Conservation (phyloP, 2,329 filamentous ascomycete genomes). For the Cadophora luteo-olivacea region DNA sequence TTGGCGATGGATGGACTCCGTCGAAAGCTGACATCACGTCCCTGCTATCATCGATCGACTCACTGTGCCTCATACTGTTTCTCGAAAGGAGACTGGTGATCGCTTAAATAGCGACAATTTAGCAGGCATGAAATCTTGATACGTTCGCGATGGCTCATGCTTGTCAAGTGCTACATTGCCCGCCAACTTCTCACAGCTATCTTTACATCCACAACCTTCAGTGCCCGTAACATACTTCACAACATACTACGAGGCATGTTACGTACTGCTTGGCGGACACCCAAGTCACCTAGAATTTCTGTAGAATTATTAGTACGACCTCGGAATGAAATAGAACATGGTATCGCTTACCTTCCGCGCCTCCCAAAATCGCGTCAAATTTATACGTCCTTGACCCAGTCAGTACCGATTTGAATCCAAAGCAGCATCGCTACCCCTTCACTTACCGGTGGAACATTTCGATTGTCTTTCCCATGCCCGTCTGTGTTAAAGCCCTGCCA, state of each 20-base stretch:
- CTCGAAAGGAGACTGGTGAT: too few relatives aligned
- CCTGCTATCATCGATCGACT: neutral
- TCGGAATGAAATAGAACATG: neutral
- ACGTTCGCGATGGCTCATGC: too few relatives aligned
- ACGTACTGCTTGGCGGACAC: constrained; percentile 83
- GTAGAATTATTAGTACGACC: constrained; percentile 18
- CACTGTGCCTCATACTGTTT: too few relatives aligned
- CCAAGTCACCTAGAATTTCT: constrained; percentile 81
- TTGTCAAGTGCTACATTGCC: neutral
- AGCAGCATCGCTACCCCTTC: neutral
- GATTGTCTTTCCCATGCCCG: constrained; percentile 81
- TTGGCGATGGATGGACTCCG: neutral
- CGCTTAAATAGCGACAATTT: neutral
- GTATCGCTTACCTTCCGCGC: constrained; percentile 62
- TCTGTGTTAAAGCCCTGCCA: constrained; percentile 79
- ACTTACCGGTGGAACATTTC: constrained; percentile 76
- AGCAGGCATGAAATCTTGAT: neutral
- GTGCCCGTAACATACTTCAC: constrained; percentile 49
- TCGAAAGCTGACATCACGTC: neutral
- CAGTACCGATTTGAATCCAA: neutral
- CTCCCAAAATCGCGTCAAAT: constrained; percentile 79
- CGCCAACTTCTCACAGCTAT: neutral
- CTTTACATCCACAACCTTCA: neutral
- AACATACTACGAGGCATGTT: constrained; percentile 85
- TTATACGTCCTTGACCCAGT: constrained; percentile 53